phyloP scores from a whole-genome alignment of 2,329 filamentous ascomycete genomes.

The Venturia carpophila region DNA sequence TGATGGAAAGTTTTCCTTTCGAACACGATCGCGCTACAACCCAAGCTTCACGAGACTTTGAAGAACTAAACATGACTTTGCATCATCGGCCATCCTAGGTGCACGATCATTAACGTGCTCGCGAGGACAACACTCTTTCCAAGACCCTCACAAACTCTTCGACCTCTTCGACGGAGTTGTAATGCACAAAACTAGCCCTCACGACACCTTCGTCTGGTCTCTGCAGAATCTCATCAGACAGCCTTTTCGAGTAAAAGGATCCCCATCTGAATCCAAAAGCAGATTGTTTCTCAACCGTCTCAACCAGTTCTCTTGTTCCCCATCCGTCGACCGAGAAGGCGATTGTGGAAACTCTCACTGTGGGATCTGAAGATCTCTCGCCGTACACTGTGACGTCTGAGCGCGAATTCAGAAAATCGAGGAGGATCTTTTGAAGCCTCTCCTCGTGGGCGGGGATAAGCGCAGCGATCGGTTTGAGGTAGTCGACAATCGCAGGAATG shows the following conservation, averaged over 20 bases:
- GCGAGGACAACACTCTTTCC: slow-evolving; percentile 7
- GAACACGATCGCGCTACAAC: background rate
- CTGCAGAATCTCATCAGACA: slow-evolving; percentile 52
- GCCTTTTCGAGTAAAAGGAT: slow-evolving; percentile 58
- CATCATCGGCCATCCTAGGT: background rate
- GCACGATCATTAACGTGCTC: background rate
- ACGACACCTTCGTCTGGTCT: slow-evolving; percentile 56
- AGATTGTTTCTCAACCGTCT: slow-evolving; percentile 51
- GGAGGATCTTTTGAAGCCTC: slow-evolving; percentile 49
- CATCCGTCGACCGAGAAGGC: slow-evolving; percentile 55
- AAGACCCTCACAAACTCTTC: slow-evolving; percentile 16
- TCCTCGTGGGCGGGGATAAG: slow-evolving; percentile 53
- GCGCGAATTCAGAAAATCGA: slow-evolving; percentile 48
- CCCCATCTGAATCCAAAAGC: slow-evolving; percentile 59
- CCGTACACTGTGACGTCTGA: slow-evolving; percentile 53
- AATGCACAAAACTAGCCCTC: slow-evolving; percentile 55
- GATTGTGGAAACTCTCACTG: slow-evolving; percentile 55
- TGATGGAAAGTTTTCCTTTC: background rate
- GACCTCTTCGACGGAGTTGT: slow-evolving; percentile 18
- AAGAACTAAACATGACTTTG: background rate
- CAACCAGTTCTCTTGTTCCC: slow-evolving; percentile 51
- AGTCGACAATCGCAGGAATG: slow-evolving; percentile 54
- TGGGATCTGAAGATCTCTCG: slow-evolving; percentile 40
- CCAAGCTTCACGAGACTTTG: background rate
- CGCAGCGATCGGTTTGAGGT: slow-evolving; percentile 39